These are phyloP conservation scores for Dysphania ambrosioides DNA, from an alignment of 148 eudicot genomes.

Conservation along the genomic window DNA sequence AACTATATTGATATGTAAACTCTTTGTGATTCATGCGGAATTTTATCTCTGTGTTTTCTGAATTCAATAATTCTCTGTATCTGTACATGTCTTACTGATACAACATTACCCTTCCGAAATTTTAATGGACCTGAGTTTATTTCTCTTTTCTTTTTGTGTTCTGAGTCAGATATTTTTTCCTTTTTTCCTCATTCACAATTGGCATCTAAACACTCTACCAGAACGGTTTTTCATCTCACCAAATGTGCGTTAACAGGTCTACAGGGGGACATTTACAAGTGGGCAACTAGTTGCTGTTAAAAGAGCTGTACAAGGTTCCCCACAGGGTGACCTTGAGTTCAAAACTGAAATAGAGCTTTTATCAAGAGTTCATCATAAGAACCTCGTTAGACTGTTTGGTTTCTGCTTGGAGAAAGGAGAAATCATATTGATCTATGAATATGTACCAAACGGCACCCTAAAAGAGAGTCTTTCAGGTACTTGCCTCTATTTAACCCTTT, in stretches of 20 bases:
- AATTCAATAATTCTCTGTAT: not conserved
- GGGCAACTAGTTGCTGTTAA: slow-evolving; percentile 79
- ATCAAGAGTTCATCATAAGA: slow-evolving; percentile 90
- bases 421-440: slow-evolving; percentile 77
- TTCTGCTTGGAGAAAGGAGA: slow-evolving; percentile 79
- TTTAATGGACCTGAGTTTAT: not conserved
- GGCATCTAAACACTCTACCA: not conserved
- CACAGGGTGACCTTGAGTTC: slow-evolving; percentile 77
- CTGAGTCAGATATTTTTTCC: too few species aligned
- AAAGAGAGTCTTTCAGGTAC: slow-evolving; percentile 74
- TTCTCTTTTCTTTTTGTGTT: not conserved
- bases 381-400: slow-evolving; percentile 73
- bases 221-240: not conserved
- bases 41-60: not conserved
- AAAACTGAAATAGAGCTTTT: slow-evolving; percentile 88
- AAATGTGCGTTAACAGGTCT: slow-evolving; percentile 47
- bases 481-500: not conserved
- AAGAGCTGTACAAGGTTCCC: slow-evolving; percentile 65
- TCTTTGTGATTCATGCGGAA: not conserved
- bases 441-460: slow-evolving; percentile 69
- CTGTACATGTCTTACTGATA: too few species aligned
- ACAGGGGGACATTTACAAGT: slow-evolving; percentile 56
- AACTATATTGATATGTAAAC: not conserved
- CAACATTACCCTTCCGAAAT: not conserved
- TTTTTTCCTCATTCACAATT: too few species aligned